Percentiles rank a stretch among this genome's conserved stretches.
Conservation (phyloP, 2,329 filamentous ascomycete species). For the Zopfia rhizophila region DNA sequence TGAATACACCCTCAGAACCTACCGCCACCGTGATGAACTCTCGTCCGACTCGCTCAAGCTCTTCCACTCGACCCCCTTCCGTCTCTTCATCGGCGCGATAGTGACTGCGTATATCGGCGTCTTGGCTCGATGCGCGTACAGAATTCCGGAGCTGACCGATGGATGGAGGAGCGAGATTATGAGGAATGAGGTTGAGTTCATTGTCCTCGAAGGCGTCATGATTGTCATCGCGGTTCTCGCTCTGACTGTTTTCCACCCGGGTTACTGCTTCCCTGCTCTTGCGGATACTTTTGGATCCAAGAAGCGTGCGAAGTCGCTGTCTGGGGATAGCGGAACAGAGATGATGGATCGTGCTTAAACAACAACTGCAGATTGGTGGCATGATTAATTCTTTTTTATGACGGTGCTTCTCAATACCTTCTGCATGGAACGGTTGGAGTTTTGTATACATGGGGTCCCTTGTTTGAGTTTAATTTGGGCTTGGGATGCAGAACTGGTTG, state of each 20-base stretch:
- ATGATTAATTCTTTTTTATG: no score
- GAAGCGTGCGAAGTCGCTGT: constrained; percentile 4
- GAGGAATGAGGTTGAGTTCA: constrained; percentile 60
- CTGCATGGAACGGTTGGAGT: no score
- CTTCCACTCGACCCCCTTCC: constrained; percentile 37
- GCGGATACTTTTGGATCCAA: constrained; percentile 31
- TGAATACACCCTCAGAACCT: constrained; percentile 50
- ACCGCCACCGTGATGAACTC: constrained; percentile 38
- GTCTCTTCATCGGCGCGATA: constrained; percentile 47
- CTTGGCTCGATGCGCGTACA: constrained; percentile 60
- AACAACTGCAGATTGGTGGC: background rate
- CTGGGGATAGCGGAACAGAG: constrained; percentile 11
- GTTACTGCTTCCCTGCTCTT: constrained; percentile 49
- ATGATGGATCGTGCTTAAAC: constrained; percentile 13
- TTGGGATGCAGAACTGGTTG: no score
- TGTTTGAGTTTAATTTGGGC: no score
- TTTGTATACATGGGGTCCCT: no score
- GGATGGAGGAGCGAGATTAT: constrained; percentile 59
- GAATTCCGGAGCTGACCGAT: constrained; percentile 60
- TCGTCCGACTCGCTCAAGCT: constrained; percentile 29
- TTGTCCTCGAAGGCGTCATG: constrained; percentile 65
- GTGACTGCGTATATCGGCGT: constrained; percentile 56
- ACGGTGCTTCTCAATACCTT: no score
- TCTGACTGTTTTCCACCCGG: constrained; percentile 62
- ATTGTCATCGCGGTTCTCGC: constrained; percentile 58